phyloP scores from a whole-genome alignment of 2,329 filamentous ascomycete genomes.

The Hypoxylon sp. region DNA sequence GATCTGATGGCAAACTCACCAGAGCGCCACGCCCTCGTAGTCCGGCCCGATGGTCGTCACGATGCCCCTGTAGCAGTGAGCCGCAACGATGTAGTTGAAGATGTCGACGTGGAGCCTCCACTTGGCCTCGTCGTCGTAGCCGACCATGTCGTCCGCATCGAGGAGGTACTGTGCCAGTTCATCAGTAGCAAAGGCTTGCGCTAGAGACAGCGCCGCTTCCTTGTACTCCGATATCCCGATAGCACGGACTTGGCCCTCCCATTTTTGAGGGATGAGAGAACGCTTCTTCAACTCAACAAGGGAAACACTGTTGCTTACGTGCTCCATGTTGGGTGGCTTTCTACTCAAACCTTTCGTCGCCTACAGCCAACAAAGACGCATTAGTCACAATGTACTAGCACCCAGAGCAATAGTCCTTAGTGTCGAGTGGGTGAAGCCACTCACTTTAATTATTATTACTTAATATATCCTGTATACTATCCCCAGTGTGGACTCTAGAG shows the following conservation, averaged over 20 bases:
- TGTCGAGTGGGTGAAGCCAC: conserved; percentile 34
- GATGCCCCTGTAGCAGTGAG: conserved; percentile 80
- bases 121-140: conserved; percentile 75
- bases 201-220: conserved; percentile 78
- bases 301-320: conserved; percentile 53
- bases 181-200: conserved; percentile 83
- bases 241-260: conserved; percentile 71
- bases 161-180: conserved; percentile 82
- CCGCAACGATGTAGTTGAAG: conserved; percentile 82
- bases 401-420: not conserved
- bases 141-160: conserved; percentile 76
- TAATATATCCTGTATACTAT: conserved; percentile 70
- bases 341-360: conserved; percentile 40
- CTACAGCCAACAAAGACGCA: conserved; percentile 16
- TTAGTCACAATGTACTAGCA: conserved; percentile 28
- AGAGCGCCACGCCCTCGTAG: conserved; percentile 83
- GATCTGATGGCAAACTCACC: conserved; percentile 67
- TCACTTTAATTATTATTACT: conserved; percentile 57
- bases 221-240: conserved; percentile 77
- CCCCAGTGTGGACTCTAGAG: conserved; percentile 69
- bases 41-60: conserved; percentile 82
- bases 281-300: conserved; percentile 54
- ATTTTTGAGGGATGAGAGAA: conserved; percentile 67
- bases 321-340: conserved; percentile 61
- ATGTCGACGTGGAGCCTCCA: conserved; percentile 84